Evolutionary conservation across 31 red algal genomes (phyloP), one percentile per base, ranked within the genome.

Genomic region (Asparagopsis taxiformis): DNA sequence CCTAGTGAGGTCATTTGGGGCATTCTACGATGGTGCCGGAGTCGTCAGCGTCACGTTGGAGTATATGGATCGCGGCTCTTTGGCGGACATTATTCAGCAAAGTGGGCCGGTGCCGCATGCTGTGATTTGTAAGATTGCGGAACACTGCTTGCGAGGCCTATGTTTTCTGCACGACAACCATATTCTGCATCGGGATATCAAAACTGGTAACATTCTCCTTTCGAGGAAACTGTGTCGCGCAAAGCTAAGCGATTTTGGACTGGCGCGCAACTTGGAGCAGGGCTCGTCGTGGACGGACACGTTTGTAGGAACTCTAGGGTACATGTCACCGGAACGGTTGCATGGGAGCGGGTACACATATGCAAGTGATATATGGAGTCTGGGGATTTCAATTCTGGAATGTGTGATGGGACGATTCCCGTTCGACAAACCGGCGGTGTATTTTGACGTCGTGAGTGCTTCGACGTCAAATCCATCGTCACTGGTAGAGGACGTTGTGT

Each of bases 191-290:
- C 65, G 91, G 23, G 91, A 94, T 61, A 78, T 94, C 17, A 94
- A 94, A 41, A 94, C 83, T 13, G 91, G 65, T 1, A 94, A 94
- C 62, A 94, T 94, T 30, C 46, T 94, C n/a, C 23, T 94, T 28
- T 88, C 83, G 0, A 51, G 67, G 5, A 74, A 61, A 51, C 50
- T 74, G 0, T 52, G 78, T 22, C 59, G 82, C 1, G 82, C 82
- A 48, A 94, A 94, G 66, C 76, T 94, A 31, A 74, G 75, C 73
- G 91, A 94, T 52, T 94, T 94, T 79, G 91, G 91, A 20, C 61
- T 94, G 31, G 91, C 82, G 1, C 43, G 84, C 13, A 83, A 94
- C 71, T 31, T 88, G 26, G 65, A 85, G 63, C 71, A 44, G 10
- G 91, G 62, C 6, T 80, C 82, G 1, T 76, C 74, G 11, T 63